These are phyloP conservation scores for Ulvella scutata DNA, from an alignment of 139 green algal species.

Conservation along the genomic window DNA sequence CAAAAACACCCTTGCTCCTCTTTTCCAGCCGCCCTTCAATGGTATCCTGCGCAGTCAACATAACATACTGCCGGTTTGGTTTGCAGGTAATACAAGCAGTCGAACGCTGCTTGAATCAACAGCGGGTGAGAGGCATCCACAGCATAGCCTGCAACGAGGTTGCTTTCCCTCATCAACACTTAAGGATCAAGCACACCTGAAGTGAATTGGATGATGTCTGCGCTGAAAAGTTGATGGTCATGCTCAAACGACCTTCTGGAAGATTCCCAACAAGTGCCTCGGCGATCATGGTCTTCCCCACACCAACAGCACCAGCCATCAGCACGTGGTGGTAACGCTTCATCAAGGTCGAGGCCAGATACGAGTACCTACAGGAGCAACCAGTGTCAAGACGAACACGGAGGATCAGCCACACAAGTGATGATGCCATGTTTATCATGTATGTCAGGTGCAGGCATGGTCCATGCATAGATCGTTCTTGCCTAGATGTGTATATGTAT, in stretches of 20 bases:
- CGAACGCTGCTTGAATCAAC: too few species aligned
- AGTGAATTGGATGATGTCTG: slow-evolving; percentile 44
- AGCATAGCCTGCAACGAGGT: neutral
- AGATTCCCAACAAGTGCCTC: slow-evolving; percentile 35
- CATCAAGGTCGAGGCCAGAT: slow-evolving; percentile 29
- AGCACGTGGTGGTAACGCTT: slow-evolving; percentile 34
- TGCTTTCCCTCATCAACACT: neutral
- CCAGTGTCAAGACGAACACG: too few species aligned
- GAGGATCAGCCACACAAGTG: too few species aligned
- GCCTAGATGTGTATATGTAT: too few species aligned
- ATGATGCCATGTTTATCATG: too few species aligned
- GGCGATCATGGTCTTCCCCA: slow-evolving; percentile 66
- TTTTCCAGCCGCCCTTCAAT: slow-evolving; percentile 77
- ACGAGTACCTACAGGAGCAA: slow-evolving; percentile 33
- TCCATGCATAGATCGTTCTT: too few species aligned
- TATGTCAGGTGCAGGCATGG: too few species aligned
- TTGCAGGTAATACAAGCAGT: too few species aligned
- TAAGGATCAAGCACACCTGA: slow-evolving; percentile 17
- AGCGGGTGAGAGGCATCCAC: neutral
- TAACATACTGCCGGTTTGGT: too few species aligned
- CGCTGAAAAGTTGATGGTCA: slow-evolving; percentile 63
- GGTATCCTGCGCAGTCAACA: slow-evolving; percentile 30
- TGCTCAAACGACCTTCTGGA: slow-evolving; percentile 25
- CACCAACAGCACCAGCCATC: slow-evolving; percentile 54
- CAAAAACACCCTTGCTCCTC: slow-evolving; percentile 69